These are phyloP conservation scores for Neonectria neomacrospora DNA, from an alignment of 2,329 filamentous ascomycete species.

Conservation along the genomic window DNA sequence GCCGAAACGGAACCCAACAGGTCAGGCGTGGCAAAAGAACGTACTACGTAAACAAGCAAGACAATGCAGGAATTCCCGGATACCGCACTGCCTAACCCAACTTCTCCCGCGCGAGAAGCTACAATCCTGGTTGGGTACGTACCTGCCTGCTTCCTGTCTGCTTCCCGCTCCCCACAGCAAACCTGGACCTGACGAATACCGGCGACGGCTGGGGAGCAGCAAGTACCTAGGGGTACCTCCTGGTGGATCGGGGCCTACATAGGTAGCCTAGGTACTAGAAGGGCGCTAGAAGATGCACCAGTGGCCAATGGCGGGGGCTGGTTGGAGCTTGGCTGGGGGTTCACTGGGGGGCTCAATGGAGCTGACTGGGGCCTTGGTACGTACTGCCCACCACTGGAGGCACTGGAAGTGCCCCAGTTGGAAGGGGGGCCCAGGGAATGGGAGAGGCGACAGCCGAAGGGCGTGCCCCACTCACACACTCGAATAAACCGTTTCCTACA, in stretches of 20 bases:
- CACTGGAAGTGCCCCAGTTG: background rate
- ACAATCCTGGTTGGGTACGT: background rate
- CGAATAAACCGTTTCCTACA: background rate
- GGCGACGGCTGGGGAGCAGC: slow-evolving; percentile 11
- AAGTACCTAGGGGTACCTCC: too few species aligned
- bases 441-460: slow-evolving; percentile 9
- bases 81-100: background rate
- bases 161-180: slow-evolving; percentile 8
- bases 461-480: slow-evolving; percentile 1
- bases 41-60: background rate
- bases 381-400: background rate
- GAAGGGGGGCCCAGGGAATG: background rate
- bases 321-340: slow-evolving; percentile 21
- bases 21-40: slow-evolving; percentile 21
- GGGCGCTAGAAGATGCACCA: slow-evolving; percentile 42
- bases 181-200: slow-evolving; percentile 20
- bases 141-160: slow-evolving; percentile 10
- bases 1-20: slow-evolving; percentile 17
- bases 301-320: slow-evolving; percentile 32
- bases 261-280: too few species aligned
- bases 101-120: background rate
- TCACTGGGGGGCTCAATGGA: slow-evolving; percentile 13
- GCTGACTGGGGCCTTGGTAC: background rate
- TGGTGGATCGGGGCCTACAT: slow-evolving; percentile 28
- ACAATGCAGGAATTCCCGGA: slow-evolving; percentile 8